Base-by-base conservation (phyloP, 2,329 filamentous ascomycete genomes). In the Remersonia thermophila region DNA sequence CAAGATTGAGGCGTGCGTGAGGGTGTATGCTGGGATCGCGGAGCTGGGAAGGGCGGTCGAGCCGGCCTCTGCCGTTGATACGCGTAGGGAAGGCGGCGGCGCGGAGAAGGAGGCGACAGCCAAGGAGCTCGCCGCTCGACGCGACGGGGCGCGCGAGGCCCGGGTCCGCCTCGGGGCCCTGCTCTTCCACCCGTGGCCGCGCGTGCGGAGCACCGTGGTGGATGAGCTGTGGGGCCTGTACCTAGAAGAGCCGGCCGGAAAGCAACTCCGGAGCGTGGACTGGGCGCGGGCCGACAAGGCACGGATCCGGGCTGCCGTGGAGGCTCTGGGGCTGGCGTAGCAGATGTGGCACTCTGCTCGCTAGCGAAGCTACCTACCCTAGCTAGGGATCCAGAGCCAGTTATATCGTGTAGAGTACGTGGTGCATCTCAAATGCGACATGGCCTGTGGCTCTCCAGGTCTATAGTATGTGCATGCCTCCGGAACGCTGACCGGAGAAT, bases 131-230 rank as follows among this genome's bases (percentile, higher is more conserved):
- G 20, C 9, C 20, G 9, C 5, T 9, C 20, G 20, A 5, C 20
- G 20, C 5, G 20, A 23, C 20, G 60, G 62, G 1, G 59, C 73
- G 7, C 58, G 61, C 7, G 62, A 63, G 39, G 80, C 80, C 3
- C 57, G 77, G 36, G 76, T 70, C 52, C 83, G 86, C 54, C 61
- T 95, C 28, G 71, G 71, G 0, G 75, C 71, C 15, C 73, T 94
- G 63, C 62, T 94, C 44, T 58, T 75, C 39, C 89, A 94, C 61
- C 83, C 84, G 1, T 94, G 84, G 66, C 85, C 87, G 5, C 72
- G 73, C 50, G 76, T 93, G 47, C 61, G 77, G 41, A 69, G 58
- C 41, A 54, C 65, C 31, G 74, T 73, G 12, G 66, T 74, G 4
- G 76, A 80, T 47, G 71, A 74, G 55, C 53, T 80, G 25, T 80